Evolutionary conservation across 2,329 filamentous ascomycete genomes (phyloP), one percentile per base, ranked within the genome.

Genomic region (Dissoconium aciculare): DNA sequence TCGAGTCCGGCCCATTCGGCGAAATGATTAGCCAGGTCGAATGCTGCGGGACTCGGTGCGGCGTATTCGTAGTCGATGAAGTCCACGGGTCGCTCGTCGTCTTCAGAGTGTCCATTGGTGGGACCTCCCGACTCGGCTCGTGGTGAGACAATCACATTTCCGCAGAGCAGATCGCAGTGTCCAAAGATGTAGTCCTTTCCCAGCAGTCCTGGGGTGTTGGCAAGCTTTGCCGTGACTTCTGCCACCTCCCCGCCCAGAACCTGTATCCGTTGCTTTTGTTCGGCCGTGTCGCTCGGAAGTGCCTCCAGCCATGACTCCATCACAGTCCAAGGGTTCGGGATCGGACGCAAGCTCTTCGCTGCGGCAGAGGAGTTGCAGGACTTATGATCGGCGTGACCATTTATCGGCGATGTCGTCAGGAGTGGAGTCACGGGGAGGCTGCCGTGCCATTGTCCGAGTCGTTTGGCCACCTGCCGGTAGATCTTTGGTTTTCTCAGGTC

Each of bases 11-110:
- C 85, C 87, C 89, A 98, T 60, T 98, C 89, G 28, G 89, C 84
- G 53, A 98, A 93, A 63, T 98, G 89, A 60, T 98, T 98, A 30
- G 87, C 78, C 45, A 98, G 75, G 54, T 98, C 89, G 57, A 98
- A 98, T 2, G 87, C 85, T 3, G 85, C 84, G 2, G 87, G 87
- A 1, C 85, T 87, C 2, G 89, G 85, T 4, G 83, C 89, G 10
- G 85, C 84, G 57, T 98, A 98, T 57, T 98, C 89, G 62, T 95
- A 98, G 59, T 98, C 89, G 54, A 98, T 98, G 58, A 98, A 95
- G 50, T 71, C 71, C 33, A 87, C 77, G 3, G 50, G 44, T 11
- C 40, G 40, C 30, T 50, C 43, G 5, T 39, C 37, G 24, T 36
- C 45, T 9, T 30, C 29, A 14, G 36, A 33, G 10, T 36, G 19